phyloP scores from a whole-genome alignment of 140 eudicot species.

The Cichorium intybus region DNA sequence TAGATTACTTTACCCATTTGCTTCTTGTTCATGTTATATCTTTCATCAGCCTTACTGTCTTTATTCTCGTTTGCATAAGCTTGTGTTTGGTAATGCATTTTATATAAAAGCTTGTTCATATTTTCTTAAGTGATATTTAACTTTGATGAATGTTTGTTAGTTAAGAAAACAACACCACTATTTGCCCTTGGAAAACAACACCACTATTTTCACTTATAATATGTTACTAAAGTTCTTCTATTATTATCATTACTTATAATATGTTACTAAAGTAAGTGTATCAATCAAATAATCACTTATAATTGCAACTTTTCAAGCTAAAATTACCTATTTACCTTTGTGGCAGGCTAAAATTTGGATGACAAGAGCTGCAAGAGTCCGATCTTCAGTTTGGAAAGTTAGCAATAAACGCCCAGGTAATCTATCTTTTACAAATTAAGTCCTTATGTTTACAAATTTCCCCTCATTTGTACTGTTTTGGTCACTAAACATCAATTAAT shows the following conservation, averaged over 20 bases:
- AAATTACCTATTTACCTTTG: not conserved
- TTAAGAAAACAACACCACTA: not conserved
- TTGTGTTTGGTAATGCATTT: not conserved
- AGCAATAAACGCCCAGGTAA: slow-evolving; percentile 85
- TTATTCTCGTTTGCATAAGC: not conserved
- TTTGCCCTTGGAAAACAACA: not conserved
- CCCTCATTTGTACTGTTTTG: no score
- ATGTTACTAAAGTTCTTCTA: no score
- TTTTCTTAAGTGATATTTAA: slow-evolving; percentile 4
- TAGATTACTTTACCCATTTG: not conserved
- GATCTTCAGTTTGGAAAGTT: slow-evolving; percentile 95
- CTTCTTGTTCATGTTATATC: slow-evolving; percentile 7
- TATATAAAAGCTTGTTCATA: not conserved
- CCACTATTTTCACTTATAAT: no score
- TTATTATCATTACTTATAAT: no score
- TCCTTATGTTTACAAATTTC: no score
- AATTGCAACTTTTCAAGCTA: no score
- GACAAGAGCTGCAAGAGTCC: slow-evolving; percentile 76
- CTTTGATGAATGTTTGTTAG: slow-evolving; percentile 3
- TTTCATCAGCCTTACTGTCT: not conserved
- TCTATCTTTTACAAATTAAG: no score
- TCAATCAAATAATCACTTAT: not conserved
- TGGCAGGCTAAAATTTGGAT: slow-evolving; percentile 80
- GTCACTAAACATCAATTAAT: no score
- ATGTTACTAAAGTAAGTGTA: no score